phyloP scores from a whole-genome alignment of 805 yeast species.

The Zygoascus ofunaensis region DNA sequence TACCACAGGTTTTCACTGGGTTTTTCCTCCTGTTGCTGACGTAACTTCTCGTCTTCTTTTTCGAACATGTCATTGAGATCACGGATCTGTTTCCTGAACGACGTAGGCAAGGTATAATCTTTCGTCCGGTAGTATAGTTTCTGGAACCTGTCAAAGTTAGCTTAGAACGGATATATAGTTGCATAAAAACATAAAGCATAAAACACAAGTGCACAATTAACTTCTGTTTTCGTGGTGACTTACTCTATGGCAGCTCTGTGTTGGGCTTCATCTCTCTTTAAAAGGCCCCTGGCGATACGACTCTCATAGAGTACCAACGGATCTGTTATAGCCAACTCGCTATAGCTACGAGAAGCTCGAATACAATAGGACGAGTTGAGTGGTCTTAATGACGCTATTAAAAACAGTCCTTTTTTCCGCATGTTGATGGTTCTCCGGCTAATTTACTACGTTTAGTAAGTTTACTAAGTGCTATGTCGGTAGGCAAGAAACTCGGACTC shows the following conservation, averaged over 20 bases:
- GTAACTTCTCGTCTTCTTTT: slow-evolving; percentile 23
- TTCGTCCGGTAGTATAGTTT: slow-evolving; percentile 47
- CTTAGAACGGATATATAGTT: background rate
- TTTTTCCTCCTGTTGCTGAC: slow-evolving; percentile 15
- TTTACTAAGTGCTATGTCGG: too few relatives aligned
- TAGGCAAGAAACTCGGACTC: too few relatives aligned
- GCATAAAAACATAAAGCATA: background rate
- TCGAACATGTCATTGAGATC: slow-evolving; percentile 22
- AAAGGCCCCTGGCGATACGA: slow-evolving; percentile 41
- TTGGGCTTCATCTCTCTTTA: slow-evolving; percentile 50
- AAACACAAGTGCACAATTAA: background rate
- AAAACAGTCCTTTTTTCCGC: too few relatives aligned
- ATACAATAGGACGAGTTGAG: too few relatives aligned
- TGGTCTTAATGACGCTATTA: too few relatives aligned
- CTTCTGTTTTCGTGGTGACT: background rate
- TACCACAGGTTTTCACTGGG: slow-evolving; percentile 15
- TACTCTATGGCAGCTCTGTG: slow-evolving; percentile 48
- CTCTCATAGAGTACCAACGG: slow-evolving; percentile 50
- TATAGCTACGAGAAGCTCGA: too few relatives aligned
- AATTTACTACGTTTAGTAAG: too few relatives aligned
- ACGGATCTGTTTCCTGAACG: slow-evolving; percentile 37
- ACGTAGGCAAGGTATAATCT: slow-evolving; percentile 50
- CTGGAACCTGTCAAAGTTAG: slow-evolving; percentile 32
- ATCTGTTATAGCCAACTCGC: slow-evolving; percentile 44
- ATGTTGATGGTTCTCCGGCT: too few relatives aligned